A percentile compares a stretch with the other conserved stretches of the same genome.
phyloP scores from a whole-genome alignment of 768 basidiomycete species.

The Agaricus blazei region DNA sequence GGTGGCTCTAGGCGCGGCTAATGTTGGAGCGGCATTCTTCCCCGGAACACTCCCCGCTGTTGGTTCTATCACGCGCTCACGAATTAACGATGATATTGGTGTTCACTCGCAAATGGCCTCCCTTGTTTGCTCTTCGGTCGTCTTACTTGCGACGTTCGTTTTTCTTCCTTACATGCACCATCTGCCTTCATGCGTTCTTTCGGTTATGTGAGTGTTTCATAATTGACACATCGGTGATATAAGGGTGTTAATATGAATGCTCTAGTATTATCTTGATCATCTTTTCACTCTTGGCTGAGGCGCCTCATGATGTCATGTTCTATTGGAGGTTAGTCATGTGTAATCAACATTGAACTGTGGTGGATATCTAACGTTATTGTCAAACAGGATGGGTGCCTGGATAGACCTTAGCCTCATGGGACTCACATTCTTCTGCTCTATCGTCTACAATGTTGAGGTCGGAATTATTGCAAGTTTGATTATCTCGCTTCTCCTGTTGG shows the following conservation, averaged over 20 bases:
- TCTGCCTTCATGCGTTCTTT: conserved; percentile 86
- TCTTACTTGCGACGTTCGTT: conserved; percentile 86
- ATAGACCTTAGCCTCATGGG: conserved; percentile 82
- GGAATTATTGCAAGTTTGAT: conserved; percentile 88
- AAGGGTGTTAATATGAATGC: neutral
- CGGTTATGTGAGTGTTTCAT: conserved; percentile 60
- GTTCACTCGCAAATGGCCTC: conserved; percentile 88
- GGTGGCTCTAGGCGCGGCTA: conserved; percentile 86
- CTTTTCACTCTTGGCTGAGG: conserved; percentile 79
- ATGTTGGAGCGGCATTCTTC: conserved; percentile 73
- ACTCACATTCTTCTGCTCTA: conserved; percentile 82
- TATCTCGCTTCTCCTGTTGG: conserved; percentile 83
- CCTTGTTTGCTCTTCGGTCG: conserved; percentile 64
- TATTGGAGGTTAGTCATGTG: conserved; percentile 64
- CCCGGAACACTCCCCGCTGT: conserved; percentile 90
- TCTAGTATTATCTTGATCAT: conserved; percentile 79
- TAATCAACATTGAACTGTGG: neutral
- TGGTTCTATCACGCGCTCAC: conserved; percentile 87
- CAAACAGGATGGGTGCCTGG: conserved; percentile 81
- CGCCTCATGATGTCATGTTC: conserved; percentile 81
- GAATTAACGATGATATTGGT: conserved; percentile 89
- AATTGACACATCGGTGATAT: neutral
- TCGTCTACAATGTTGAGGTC: conserved; percentile 89
- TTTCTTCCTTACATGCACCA: conserved; percentile 81
- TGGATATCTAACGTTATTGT: neutral